phyloP scores from a whole-genome alignment of 495 filamentous ascomycete species.

The Trichocladium antarcticum region DNA sequence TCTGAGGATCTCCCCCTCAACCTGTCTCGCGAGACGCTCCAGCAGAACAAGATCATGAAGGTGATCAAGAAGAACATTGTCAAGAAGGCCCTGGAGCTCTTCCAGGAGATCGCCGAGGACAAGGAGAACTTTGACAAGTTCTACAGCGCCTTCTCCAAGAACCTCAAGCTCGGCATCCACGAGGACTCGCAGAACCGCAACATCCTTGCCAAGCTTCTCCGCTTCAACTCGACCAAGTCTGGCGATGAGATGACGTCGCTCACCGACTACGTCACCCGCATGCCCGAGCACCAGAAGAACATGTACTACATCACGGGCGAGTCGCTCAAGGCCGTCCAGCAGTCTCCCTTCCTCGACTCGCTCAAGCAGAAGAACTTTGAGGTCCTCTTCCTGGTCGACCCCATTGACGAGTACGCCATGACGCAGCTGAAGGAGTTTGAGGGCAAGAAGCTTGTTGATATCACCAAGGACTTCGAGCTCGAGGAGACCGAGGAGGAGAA shows the following conservation, averaged over 20 bases:
- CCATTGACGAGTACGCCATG: constrained; percentile 99
- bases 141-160: constrained; percentile 99
- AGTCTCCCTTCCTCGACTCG: constrained; percentile 97
- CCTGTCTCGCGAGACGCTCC: constrained; percentile 98
- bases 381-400: constrained; percentile 97
- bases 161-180: constrained; percentile 99
- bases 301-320: constrained; percentile 99
- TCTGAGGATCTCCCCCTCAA: constrained; percentile 98
- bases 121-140: constrained; percentile 99
- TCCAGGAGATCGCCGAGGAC: constrained; percentile 96
- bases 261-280: constrained; percentile 92
- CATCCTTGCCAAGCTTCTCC: constrained; percentile 91
- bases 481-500: constrained; percentile 99
- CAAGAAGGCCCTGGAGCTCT: constrained; percentile 99
- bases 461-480: constrained; percentile 99
- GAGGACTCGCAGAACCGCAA: constrained; percentile 97
- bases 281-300: constrained; percentile 99
- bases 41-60: constrained; percentile 99
- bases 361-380: constrained; percentile 99
- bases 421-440: constrained; percentile 99
- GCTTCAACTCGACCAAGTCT: constrained; percentile 97
- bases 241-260: constrained; percentile 92
- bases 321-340: constrained; percentile 92
- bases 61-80: constrained; percentile 99
- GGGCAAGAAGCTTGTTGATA: constrained; percentile 98